phyloP scores from a whole-genome alignment of 108 stramenopile genomes.

The Skeletonema grethae region DNA sequence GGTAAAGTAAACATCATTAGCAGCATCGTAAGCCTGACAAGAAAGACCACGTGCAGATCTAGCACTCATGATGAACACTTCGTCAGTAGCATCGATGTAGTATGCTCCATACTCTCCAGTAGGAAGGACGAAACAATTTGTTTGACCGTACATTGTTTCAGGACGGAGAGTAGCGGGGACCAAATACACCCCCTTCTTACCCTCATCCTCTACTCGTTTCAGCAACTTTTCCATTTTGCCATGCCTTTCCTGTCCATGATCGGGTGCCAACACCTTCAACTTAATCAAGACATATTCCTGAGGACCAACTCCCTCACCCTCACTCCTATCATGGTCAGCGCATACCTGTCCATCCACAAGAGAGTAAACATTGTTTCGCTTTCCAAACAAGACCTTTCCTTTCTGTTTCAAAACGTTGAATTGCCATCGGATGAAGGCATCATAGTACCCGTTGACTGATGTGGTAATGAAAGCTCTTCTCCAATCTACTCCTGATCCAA shows the following conservation, averaged over 20 bases:
- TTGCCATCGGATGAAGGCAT: constrained; percentile 97
- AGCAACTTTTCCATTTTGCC: constrained; percentile 68
- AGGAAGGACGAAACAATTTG: constrained; percentile 98
- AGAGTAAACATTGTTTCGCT: constrained; percentile 95
- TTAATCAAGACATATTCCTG: constrained; percentile 99
- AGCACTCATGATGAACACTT: constrained; percentile 92
- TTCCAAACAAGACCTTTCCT: constrained; percentile 91
- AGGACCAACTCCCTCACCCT: constrained; percentile 97
- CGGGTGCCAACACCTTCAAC: constrained; percentile 85
- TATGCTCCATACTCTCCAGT: constrained; percentile 97
- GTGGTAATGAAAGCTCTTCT: constrained; percentile 98
- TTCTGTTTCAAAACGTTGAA: constrained; percentile 86
- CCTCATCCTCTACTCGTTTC: constrained; percentile 48
- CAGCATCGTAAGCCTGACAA: constrained; percentile 82
- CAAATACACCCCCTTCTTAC: constrained; percentile 75
- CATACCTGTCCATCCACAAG: constrained; percentile 97
- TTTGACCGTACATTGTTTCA: constrained; percentile 99
- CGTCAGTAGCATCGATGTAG: constrained; percentile 83
- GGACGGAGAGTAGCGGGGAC: constrained; percentile 98
- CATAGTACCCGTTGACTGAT: constrained; percentile 95
- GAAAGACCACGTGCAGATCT: constrained; percentile 91
- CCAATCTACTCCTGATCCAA: constrained; percentile 97
- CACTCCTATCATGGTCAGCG: constrained; percentile 97
- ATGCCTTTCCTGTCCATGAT: constrained; percentile 77
- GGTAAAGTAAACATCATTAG: constrained; percentile 66